phyloP scores from a whole-genome alignment of 2,329 filamentous ascomycete species.

The Elsinoe perseae region DNA sequence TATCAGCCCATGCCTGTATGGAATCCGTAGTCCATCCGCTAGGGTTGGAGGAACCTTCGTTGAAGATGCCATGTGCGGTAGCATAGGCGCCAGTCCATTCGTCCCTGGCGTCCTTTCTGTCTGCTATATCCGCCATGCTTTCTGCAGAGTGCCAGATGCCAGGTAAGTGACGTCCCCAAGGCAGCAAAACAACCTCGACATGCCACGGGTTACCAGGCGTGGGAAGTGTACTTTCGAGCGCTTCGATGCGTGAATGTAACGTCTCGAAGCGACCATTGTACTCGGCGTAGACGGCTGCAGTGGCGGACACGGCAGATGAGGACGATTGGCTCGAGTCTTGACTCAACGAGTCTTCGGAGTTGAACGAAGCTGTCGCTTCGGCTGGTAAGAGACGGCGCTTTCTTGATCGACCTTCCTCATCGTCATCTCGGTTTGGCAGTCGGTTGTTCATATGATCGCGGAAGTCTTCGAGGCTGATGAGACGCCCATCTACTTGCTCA shows the following conservation, averaged over 20 bases:
- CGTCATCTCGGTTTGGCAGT: constrained; percentile 22
- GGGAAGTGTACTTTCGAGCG: constrained; percentile 55
- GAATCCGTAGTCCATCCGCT: constrained; percentile 43
- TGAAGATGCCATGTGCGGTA: constrained; percentile 23
- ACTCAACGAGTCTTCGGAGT: constrained; percentile 32
- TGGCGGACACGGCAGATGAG: constrained; percentile 31
- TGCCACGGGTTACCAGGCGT: constrained; percentile 60
- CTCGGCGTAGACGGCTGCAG: constrained; percentile 30
- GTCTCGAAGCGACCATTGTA: constrained; percentile 30
- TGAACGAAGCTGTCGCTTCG: constrained; percentile 33
- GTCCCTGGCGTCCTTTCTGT: constrained; percentile 24
- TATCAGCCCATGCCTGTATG: constrained; percentile 42
- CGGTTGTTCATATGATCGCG: constrained; percentile 25
- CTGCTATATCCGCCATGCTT: constrained; percentile 20
- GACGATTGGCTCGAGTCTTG: constrained; percentile 29
- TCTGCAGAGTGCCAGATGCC: constrained; percentile 47
- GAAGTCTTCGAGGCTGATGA: constrained; percentile 60
- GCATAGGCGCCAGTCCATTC: constrained; percentile 38
- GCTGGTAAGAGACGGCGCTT: constrained; percentile 28
- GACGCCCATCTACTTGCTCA: constrained; percentile 57
- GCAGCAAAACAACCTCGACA: constrained; percentile 67
- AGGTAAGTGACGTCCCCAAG: constrained; percentile 52
- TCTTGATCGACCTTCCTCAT: constrained; percentile 32
- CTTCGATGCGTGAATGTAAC: constrained; percentile 42
- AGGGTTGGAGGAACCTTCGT: constrained; percentile 28